Evolutionary conservation across 768 basidiomycete species (phyloP), one percentile per base, ranked within the genome.

Genomic region (Phaeolepiota aurea): DNA sequence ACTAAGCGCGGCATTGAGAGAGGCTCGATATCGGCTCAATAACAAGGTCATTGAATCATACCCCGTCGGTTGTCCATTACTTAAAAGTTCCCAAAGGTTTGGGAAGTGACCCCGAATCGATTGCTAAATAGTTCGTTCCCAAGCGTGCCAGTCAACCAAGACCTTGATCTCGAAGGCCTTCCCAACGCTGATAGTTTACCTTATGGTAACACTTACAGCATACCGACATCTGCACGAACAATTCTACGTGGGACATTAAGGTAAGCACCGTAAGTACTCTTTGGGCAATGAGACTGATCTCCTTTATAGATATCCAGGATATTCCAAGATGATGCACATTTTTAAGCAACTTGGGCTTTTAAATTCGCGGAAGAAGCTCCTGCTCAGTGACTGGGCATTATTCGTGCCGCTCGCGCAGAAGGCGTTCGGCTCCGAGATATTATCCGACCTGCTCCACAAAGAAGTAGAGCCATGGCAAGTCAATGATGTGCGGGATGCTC

Each of bases 161-260:
- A 76, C 2, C 66, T 88, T 32, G 65, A 62, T 35, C 61, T 94
- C 12, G 91, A 97, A 52, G 92, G 92, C 0, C 58, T 94, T 1
- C 79, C 93, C 15, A 97, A 97, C 56, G 66, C 91, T 20, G 74
- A 93, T 53, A 88, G 86, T 48, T 51, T 92, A 4, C 60, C 69
- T 0, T 96, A 97, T 52, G 69, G 69, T 0, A 58, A 68, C 3
- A 71, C 73, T 2, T 96, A 96, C 57, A 64, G 68, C 0, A 63
- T 90, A 2, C 67, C 65, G 1, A 38, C 51, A 12, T 45, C 3
- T 51, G 64, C 0, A 56, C 86, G 42, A 66, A 84, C 88, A 1
- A 62, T 93, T 37, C 59, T 96, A 50, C 72, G 93, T 22, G 93
- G 93, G 3, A 96, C 93, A 0, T 57, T 96, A 33, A 74, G 92